phyloP scores from a whole-genome alignment of 1,139 yeast species.

The Magnusiomyces fungicola region DNA sequence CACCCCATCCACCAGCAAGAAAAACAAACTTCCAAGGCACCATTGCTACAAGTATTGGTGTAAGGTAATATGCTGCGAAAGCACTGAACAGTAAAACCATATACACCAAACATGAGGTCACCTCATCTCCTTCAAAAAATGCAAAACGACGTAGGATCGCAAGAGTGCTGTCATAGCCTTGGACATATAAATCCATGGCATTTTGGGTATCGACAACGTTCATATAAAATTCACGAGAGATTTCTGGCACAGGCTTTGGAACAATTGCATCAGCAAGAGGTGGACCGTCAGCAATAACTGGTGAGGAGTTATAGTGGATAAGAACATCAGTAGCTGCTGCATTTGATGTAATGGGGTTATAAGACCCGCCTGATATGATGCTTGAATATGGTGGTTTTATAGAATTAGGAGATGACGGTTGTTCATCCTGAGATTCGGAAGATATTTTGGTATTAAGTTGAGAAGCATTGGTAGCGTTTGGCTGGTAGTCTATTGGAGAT shows the following conservation, averaged over 20 bases:
- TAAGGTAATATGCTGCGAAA: slow-evolving; percentile 27
- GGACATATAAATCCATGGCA: slow-evolving; percentile 63
- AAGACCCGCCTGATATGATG: too few species aligned
- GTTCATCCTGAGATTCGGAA: neutral
- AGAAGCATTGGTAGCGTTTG: neutral
- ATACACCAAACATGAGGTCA: slow-evolving; percentile 44
- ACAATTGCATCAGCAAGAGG: slow-evolving; percentile 41
- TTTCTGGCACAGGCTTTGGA: slow-evolving; percentile 74
- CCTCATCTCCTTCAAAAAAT: slow-evolving; percentile 56
- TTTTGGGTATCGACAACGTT: slow-evolving; percentile 83
- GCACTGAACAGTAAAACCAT: slow-evolving; percentile 34
- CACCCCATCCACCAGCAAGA: slow-evolving; percentile 46
- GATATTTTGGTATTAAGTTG: neutral
- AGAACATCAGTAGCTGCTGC: neutral
- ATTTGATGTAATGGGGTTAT: slow-evolving; percentile 7
- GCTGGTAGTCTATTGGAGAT: neutral
- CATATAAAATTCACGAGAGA: slow-evolving; percentile 68
- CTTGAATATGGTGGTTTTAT: neutral
- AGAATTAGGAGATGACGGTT: too few species aligned
- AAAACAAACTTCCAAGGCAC: slow-evolving; percentile 31
- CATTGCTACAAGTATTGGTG: slow-evolving; percentile 27
- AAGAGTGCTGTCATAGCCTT: slow-evolving; percentile 51
- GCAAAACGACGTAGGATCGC: slow-evolving; percentile 50
- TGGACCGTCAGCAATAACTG: slow-evolving; percentile 50
- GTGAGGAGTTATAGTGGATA: slow-evolving; percentile 22